Conservation (phyloP, 805 yeast genomes). For the Zygoascus bituminiphila region DNA sequence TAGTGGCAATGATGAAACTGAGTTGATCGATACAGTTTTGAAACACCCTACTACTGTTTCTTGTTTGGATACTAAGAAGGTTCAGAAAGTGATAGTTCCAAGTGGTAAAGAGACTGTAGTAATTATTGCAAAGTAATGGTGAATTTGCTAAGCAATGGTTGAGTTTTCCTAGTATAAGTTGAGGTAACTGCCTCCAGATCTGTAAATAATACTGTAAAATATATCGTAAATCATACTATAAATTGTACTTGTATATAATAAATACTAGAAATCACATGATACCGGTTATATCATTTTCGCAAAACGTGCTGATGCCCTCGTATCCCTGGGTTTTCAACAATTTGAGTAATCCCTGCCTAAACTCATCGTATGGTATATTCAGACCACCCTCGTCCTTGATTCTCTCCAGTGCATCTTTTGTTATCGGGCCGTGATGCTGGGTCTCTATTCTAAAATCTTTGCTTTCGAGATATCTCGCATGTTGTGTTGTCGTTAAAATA, state of each 20-base stretch:
- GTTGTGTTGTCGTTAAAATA: neutral
- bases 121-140: constrained; percentile 11
- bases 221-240: constrained; percentile 1
- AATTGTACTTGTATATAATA: constrained; percentile 4
- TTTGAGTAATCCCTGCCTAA: constrained; percentile 2
- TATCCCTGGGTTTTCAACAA: constrained; percentile 5
- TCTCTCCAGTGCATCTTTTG: neutral
- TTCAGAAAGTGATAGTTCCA: constrained; percentile 45
- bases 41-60: neutral
- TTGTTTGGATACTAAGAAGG: constrained; percentile 30
- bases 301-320: neutral
- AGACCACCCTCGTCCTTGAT: neutral
- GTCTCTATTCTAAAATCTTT: neutral
- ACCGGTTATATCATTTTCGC: no score
- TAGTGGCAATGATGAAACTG: neutral
- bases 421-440: constrained; percentile 1
- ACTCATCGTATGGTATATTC: constrained; percentile 7
- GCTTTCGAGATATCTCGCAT: neutral
- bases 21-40: neutral
- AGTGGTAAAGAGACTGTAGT: constrained; percentile 17
- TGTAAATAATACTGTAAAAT: neutral
- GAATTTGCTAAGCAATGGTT: no score
- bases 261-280: neutral
- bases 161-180: no score
- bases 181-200: neutral